Conservation (phyloP, 805 yeast genomes). For the Suhomyces kilbournensis region DNA sequence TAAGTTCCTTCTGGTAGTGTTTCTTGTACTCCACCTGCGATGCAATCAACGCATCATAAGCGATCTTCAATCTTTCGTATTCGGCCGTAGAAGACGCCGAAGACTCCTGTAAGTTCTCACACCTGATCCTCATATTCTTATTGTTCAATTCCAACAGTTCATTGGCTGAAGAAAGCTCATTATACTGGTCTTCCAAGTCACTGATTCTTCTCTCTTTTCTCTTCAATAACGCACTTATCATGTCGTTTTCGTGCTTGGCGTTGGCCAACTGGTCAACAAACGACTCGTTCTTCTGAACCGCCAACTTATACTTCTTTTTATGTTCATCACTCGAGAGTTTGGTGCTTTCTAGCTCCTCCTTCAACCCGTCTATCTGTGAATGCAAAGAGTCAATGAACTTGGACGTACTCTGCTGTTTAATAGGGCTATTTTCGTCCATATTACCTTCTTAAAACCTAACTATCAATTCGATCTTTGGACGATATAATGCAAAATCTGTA, state of each 20-base stretch:
- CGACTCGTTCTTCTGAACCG: conserved; percentile 49
- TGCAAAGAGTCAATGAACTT: conserved; percentile 55
- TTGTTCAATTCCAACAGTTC: conserved; percentile 50
- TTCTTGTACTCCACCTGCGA: conserved; percentile 52
- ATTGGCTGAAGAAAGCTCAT: conserved; percentile 43
- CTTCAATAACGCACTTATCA: conserved; percentile 61
- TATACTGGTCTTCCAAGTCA: conserved; percentile 61
- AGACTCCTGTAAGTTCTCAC: conserved; percentile 46
- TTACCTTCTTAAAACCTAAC: no score
- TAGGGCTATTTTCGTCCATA: conserved; percentile 18
- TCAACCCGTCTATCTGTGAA: conserved; percentile 40
- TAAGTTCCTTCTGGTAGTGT: conserved; percentile 45
- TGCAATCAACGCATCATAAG: conserved; percentile 55
- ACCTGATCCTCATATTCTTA: conserved; percentile 48
- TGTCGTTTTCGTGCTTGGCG: conserved; percentile 75
- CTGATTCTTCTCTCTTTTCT: conserved; percentile 67
- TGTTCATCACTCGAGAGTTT: conserved; percentile 44
- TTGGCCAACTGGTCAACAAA: conserved; percentile 64
- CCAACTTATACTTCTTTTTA: conserved; percentile 49
- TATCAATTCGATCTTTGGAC: not conserved
- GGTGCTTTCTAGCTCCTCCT: conserved; percentile 43
- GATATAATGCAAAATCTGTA: not conserved
- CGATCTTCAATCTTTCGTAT: conserved; percentile 51
- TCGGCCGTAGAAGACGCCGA: conserved; percentile 48
- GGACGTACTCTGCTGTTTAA: conserved; percentile 20